These are phyloP conservation scores for Aspergillus sp. DNA, from an alignment of 2,329 filamentous ascomycete genomes.

Conservation along the genomic window DNA sequence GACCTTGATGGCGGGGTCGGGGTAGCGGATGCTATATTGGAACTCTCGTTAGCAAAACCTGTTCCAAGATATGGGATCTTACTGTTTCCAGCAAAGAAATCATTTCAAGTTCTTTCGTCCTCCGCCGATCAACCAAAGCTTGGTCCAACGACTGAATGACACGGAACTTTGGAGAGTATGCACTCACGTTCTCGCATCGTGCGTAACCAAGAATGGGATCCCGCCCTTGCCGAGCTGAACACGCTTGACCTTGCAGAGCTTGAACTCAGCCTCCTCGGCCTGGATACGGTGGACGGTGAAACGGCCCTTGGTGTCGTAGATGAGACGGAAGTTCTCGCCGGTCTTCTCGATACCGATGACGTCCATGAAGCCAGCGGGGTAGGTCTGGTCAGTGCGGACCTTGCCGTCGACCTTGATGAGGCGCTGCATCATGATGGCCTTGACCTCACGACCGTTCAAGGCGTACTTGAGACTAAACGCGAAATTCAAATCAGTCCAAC, in stretches of 20 bases:
- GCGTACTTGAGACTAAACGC: slow-evolving; percentile 93
- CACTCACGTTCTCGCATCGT: slow-evolving; percentile 99
- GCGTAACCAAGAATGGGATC: slow-evolving; percentile 99
- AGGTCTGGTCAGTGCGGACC: slow-evolving; percentile 97
- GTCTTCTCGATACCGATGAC: slow-evolving; percentile 99
- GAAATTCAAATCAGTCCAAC: slow-evolving; percentile 8
- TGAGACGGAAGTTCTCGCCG: slow-evolving; percentile 98
- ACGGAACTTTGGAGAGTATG: slow-evolving; percentile 56
- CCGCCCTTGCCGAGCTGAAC: slow-evolving; percentile 98
- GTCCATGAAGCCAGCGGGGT: slow-evolving; percentile 98
- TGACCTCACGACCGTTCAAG: slow-evolving; percentile 96
- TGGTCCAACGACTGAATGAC: slow-evolving; percentile 99
- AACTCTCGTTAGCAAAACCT: slow-evolving; percentile 28
- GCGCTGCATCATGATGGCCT: slow-evolving; percentile 98
- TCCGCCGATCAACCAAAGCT: slow-evolving; percentile 73
- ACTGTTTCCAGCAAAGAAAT: slow-evolving; percentile 27
- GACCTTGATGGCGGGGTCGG: slow-evolving; percentile 97
- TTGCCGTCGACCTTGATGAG: slow-evolving; percentile 99
- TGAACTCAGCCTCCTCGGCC: slow-evolving; percentile 98
- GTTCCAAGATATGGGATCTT: slow-evolving; percentile 20
- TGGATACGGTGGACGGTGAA: slow-evolving; percentile 99
- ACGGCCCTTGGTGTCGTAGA: slow-evolving; percentile 99
- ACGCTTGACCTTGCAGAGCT: slow-evolving; percentile 99
- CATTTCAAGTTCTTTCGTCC: slow-evolving; percentile 27
- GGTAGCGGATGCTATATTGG: slow-evolving; percentile 86